Conservation (phyloP, 2,329 filamentous ascomycete genomes). For the Cladosporium sp. region DNA sequence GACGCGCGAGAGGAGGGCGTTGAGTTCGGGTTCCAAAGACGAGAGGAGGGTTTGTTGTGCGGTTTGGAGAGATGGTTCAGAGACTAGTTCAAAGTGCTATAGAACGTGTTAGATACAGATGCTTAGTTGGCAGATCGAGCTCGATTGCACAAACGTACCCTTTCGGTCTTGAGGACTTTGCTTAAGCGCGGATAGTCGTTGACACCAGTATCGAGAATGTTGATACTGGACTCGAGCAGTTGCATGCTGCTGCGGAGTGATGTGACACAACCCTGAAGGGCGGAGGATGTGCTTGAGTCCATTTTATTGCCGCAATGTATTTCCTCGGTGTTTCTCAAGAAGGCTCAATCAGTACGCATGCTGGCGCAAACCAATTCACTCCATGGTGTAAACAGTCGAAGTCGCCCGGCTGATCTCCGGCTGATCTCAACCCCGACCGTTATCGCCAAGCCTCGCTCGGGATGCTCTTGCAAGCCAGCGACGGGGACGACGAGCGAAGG, state of each 20-base stretch:
- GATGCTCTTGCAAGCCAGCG: constrained; percentile 1
- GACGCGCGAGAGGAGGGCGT: constrained; percentile 74
- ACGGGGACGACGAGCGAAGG: not conserved
- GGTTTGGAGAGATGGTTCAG: constrained; percentile 73
- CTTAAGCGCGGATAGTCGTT: constrained; percentile 60
- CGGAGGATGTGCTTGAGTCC: constrained; percentile 27
- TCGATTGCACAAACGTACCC: constrained; percentile 40
- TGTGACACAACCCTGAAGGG: constrained; percentile 57
- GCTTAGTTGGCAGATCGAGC: too few species aligned
- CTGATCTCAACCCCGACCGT: not conserved
- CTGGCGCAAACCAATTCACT: not conserved
- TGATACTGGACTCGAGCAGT: constrained; percentile 59
- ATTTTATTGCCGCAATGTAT: constrained; percentile 14
- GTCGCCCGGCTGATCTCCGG: not conserved
- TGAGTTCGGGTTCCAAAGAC: constrained; percentile 84
- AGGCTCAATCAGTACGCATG: not conserved
- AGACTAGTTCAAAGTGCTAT: constrained; percentile 89
- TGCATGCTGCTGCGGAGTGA: constrained; percentile 59
- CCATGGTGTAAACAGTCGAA: constrained; percentile 1
- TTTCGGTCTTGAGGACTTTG: constrained; percentile 60
- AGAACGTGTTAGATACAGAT: not conserved
- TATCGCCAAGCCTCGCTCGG: not conserved
- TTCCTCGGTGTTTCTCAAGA: not conserved
- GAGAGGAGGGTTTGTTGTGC: constrained; percentile 81
- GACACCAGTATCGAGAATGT: constrained; percentile 58